Evolutionary conservation across 78 protist species (phyloP), one percentile per base, ranked within the genome.

Genomic region (Capsaspora owczarzaki): DNA sequence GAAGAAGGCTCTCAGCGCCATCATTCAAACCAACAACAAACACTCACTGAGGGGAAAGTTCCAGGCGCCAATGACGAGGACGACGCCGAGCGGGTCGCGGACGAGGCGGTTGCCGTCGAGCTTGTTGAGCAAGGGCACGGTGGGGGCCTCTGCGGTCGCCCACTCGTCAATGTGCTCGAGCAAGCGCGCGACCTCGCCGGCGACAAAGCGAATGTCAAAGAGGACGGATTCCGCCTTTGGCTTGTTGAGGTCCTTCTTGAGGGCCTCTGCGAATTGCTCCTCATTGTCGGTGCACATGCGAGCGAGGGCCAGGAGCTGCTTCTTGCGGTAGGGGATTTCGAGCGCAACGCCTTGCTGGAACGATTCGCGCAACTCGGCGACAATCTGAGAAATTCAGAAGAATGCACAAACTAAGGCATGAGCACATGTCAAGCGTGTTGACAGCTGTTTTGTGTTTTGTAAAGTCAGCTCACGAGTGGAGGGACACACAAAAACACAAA

Each of bases 11-110:
- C n/a, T n/a, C 14, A 40, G 70, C 31, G 40, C 33, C 37, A 3
- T 3, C 37, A 8, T 56, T 16, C n/a, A 12, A 10, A 12, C 66
- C 66, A 8, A 25, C 14, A 3, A 61, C 38, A 14, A 5, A 1
- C 69, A n/a, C 4, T 35, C 84, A 86, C 72, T 40, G 35, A 90
- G 5, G 25, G 97, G 95, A 43, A 83, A 94, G 66, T 94, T 94
- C 96, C 93, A 96, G 61, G 99, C 94, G 43, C 89, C 82, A 46
- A 96, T 94, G 71, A 95, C 63, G 37, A 95, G 90, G 43, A 76
- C 92, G 22, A 87, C 89, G n/a, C 98, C 98, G 23, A 76, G 25
- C 33, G 98, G 98, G 38, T 95, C 97, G 31, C 40, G 63, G 42
- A 61, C 2, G 74, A 90, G 51, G 68, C 78, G 16, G 41, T 31